phyloP scores from a whole-genome alignment of 2,329 filamentous ascomycete genomes.

The Diaporthe sp. region DNA sequence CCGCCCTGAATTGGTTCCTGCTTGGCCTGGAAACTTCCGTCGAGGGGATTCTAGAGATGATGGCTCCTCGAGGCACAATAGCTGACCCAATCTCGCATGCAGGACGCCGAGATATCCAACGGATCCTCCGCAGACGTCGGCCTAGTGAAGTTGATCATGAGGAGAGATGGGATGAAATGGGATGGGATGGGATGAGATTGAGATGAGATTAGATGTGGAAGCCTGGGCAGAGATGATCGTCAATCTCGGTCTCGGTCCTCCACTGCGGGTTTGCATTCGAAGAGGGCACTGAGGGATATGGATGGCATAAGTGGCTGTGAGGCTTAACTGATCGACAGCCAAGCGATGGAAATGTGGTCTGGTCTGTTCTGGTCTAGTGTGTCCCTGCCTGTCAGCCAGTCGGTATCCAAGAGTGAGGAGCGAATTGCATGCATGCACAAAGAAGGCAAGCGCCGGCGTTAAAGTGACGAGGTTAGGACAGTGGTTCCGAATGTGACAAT shows the following conservation, averaged over 20 bases:
- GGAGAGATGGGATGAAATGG: neutral
- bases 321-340: neutral
- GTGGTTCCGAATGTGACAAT: slow-evolving; percentile 8
- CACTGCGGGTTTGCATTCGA: neutral
- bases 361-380: too few relatives aligned
- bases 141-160: neutral
- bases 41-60: neutral
- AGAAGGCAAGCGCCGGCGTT: slow-evolving; percentile 13
- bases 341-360: neutral
- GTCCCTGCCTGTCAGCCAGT: neutral
- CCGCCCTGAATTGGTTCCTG: neutral
- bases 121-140: neutral
- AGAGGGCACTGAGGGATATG: too few relatives aligned
- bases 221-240: neutral
- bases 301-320: slow-evolving; percentile 4
- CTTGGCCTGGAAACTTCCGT: neutral
- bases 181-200: neutral
- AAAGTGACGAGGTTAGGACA: neutral
- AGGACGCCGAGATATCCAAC: slow-evolving; percentile 19
- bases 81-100: slow-evolving; percentile 23
- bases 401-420: neutral
- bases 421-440: neutral
- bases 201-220: neutral
- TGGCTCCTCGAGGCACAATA: neutral
- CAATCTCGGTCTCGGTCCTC: neutral